These are phyloP conservation scores for Pseudonitzschia multiseries DNA, from an alignment of 108 stramenopile genomes.

Conservation along the genomic window DNA sequence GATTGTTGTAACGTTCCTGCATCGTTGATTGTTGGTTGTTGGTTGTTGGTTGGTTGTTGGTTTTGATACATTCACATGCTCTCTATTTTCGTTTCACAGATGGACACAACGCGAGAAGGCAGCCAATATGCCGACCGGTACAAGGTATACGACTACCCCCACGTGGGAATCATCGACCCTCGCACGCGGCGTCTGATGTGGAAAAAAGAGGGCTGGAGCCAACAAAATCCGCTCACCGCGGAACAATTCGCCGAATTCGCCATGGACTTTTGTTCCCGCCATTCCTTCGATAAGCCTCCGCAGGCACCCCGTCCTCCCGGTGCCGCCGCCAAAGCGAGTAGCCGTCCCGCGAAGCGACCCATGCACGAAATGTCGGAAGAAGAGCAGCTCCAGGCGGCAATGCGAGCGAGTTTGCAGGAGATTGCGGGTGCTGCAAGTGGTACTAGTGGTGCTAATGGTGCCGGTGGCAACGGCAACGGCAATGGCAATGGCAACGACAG, in stretches of 20 bases:
- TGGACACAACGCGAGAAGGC: conserved; percentile 70
- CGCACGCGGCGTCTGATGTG: conserved; percentile 85
- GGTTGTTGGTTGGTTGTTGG: too few species aligned
- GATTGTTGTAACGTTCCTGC: neutral
- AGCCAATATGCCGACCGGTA: conserved; percentile 79
- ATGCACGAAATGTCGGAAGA: conserved; percentile 67
- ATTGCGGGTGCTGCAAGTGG: neutral
- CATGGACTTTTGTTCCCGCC: conserved; percentile 86
- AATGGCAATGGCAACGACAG: too few species aligned
- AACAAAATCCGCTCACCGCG: conserved; percentile 77
- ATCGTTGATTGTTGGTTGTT: too few species aligned
- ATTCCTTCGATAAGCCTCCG: conserved; percentile 83
- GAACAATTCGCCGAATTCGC: conserved; percentile 79
- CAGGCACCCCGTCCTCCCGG: conserved; percentile 44
- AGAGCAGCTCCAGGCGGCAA: conserved; percentile 85
- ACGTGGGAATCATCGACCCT: conserved; percentile 91
- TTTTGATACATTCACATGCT: neutral
- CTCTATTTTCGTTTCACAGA: conserved; percentile 31
- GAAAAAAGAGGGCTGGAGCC: conserved; percentile 89
- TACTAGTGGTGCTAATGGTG: too few species aligned
- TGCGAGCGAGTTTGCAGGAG: conserved; percentile 78
- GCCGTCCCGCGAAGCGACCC: conserved; percentile 30
- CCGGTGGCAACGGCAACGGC: too few species aligned
- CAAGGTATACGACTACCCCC: conserved; percentile 81
- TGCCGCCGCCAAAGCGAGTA: neutral